A percentile compares a stretch with the other conserved stretches of the same genome.
Evolutionary conservation across 2,329 filamentous ascomycete genomes (phyloP).

Genomic region (Biscogniauxia marginata): DNA sequence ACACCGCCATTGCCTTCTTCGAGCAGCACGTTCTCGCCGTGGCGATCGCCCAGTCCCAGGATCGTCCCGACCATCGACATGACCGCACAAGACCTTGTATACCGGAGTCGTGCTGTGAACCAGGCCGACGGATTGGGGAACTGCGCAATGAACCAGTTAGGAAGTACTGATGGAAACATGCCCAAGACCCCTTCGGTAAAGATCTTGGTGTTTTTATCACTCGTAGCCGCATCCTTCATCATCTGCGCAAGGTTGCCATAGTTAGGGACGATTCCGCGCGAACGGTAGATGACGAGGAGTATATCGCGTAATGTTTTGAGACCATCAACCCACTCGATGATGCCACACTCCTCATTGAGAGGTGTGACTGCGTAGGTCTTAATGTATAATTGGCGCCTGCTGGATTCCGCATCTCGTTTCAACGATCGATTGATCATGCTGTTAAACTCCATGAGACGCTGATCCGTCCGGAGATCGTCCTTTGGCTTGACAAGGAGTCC

Average conservation of each 20-base stretch:
- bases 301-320: conserved; percentile 94
- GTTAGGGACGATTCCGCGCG: conserved; percentile 68
- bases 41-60: conserved; percentile 86
- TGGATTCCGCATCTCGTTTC: conserved; percentile 87
- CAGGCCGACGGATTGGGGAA: conserved; percentile 91
- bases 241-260: conserved; percentile 64
- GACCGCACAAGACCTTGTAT: conserved; percentile 91
- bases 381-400: conserved; percentile 87
- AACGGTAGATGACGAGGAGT: conserved; percentile 72
- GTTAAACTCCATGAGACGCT: conserved; percentile 99
- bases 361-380: conserved; percentile 97
- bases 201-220: conserved; percentile 60
- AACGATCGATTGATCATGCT: conserved; percentile 94
- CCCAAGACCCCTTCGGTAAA: conserved; percentile 67
- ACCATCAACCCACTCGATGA: conserved; percentile 98
- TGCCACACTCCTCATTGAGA: conserved; percentile 93
- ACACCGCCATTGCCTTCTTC: conserved; percentile 92
- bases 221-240: conserved; percentile 62
- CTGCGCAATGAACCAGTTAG: conserved; percentile 93
- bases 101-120: conserved; percentile 85
- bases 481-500: conserved; percentile 96
- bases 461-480: conserved; percentile 94
- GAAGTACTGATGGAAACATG: conserved; percentile 78
- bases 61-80: conserved; percentile 99
- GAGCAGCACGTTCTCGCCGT: conserved; percentile 95